Percentiles rank a stretch among this genome's conserved stretches.
These are phyloP conservation scores for Paspalum vaginatum DNA, from an alignment of 176 grass and related monocot species.

Conservation along the genomic window DNA sequence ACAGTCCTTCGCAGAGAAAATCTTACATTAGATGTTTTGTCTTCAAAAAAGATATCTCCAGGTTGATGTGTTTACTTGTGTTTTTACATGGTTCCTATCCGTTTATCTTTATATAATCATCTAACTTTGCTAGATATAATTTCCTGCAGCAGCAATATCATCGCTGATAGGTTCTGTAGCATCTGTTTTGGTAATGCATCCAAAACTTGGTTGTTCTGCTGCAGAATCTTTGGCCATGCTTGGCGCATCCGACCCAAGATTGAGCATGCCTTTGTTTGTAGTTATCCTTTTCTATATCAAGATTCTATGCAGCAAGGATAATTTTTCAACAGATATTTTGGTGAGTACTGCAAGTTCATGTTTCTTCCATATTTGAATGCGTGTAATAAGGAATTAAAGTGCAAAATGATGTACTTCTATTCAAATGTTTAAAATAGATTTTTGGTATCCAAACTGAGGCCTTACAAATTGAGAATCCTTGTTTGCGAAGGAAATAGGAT, in stretches of 20 bases:
- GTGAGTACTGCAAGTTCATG: slow-evolving; percentile 56
- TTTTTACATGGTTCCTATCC: slow-evolving; percentile 20
- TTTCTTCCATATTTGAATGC: slow-evolving; percentile 32
- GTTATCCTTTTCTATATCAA: slow-evolving; percentile 77
- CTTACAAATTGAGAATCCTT: slow-evolving; percentile 29
- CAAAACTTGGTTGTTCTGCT: slow-evolving; percentile 71
- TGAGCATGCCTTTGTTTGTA: slow-evolving; percentile 76
- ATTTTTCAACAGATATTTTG: slow-evolving; percentile 53
- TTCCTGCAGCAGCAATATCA: slow-evolving; percentile 68
- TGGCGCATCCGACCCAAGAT: slow-evolving; percentile 66
- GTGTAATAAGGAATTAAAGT: slow-evolving; percentile 25
- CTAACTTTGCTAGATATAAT: slow-evolving; percentile 37
- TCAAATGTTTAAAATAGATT: slow-evolving; percentile 1
- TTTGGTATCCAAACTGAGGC: slow-evolving; percentile 26
- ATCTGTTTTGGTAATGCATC: slow-evolving; percentile 70
- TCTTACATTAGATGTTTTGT: slow-evolving; percentile 41
- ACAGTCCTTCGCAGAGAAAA: slow-evolving; percentile 55
- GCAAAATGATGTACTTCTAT: background rate
- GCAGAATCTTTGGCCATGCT: slow-evolving; percentile 73
- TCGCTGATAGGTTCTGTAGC: slow-evolving; percentile 64
- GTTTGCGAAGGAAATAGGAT: slow-evolving; percentile 12
- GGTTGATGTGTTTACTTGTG: slow-evolving; percentile 41
- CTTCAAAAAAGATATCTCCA: slow-evolving; percentile 44
- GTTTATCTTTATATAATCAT: slow-evolving; percentile 32
- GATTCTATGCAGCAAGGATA: slow-evolving; percentile 53